Conservation (phyloP, 305 asterid genomes). For the Withania somnifera region DNA sequence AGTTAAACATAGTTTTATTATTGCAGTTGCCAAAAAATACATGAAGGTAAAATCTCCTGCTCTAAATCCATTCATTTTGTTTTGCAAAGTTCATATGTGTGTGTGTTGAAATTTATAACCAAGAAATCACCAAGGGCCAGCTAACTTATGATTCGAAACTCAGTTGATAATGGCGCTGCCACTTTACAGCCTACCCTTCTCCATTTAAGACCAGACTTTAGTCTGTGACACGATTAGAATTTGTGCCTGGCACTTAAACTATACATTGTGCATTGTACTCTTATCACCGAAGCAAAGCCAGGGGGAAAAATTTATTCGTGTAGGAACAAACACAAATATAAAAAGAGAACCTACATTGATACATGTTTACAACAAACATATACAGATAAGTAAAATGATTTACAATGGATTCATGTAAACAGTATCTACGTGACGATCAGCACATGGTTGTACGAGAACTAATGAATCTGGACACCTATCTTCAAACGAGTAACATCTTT, state of each 20-base stretch:
- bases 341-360: background rate
- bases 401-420: background rate
- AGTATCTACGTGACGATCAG: background rate
- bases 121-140: no score
- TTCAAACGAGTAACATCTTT: background rate
- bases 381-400: background rate
- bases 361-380: background rate
- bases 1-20: background rate
- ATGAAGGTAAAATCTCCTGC: background rate
- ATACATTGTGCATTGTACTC: background rate
- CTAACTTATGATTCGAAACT: no score
- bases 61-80: background rate
- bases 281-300: background rate
- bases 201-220: background rate
- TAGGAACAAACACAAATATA: background rate
- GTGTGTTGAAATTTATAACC: no score
- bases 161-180: background rate
- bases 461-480: background rate
- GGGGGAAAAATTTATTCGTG: background rate
- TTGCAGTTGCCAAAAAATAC: background rate
- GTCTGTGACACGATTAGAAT: background rate
- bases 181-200: background rate
- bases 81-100: no score
- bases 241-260: background rate
- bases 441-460: background rate